These are phyloP conservation scores for Vigna unguiculata DNA, from an alignment of 306 rosid genomes.

Conservation along the genomic window DNA sequence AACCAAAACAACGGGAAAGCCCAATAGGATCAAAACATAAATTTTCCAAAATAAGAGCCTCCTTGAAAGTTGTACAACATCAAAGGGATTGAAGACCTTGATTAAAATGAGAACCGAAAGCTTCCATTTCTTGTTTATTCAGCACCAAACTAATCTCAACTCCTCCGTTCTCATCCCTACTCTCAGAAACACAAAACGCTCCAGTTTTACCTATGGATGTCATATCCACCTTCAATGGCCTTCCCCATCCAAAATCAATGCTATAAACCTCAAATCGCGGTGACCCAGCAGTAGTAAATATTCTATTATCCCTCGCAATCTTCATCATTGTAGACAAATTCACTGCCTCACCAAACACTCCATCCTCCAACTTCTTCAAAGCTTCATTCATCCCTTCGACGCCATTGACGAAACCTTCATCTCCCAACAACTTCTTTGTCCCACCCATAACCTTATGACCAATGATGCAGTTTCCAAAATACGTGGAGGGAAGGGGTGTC, in stretches of 20 bases:
- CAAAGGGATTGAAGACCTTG: neutral
- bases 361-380: constrained; percentile 26
- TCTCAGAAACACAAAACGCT: neutral
- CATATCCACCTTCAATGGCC: constrained; percentile 4
- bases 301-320: neutral
- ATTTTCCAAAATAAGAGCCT: too few relatives aligned
- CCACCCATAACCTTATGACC: neutral
- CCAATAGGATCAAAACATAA: too few relatives aligned
- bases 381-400: constrained; percentile 34
- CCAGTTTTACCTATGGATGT: neutral
- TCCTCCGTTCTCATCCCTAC: neutral
- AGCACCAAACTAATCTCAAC: neutral
- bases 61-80: neutral
- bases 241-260: constrained; percentile 7
- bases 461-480: constrained; percentile 57
- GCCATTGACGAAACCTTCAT: constrained; percentile 35
- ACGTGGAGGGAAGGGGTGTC: constrained; percentile 43
- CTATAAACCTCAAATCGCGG: neutral
- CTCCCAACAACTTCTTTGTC: constrained; percentile 8
- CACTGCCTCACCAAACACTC: neutral
- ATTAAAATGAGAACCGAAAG: neutral
- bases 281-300: neutral
- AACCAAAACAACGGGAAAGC: too few relatives aligned
- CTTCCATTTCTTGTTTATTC: neutral
- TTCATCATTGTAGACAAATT: neutral